Base-by-base conservation (phyloP, 2,329 filamentous ascomycete species). In the Gaeumannomyces sp. region DNA sequence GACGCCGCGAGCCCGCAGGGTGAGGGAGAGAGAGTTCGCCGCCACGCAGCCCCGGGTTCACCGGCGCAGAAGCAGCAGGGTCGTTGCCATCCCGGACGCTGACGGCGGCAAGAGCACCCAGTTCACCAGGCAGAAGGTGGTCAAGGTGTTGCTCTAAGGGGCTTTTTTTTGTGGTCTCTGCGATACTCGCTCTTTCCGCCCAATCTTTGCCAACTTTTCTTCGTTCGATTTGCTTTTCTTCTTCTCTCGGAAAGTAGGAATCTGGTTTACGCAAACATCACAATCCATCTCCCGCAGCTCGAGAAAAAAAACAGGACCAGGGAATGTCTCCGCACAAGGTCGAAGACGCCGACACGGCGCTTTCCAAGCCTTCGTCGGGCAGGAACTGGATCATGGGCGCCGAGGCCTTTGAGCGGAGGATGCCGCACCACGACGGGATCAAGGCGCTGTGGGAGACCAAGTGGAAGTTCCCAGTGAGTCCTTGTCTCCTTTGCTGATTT, bases 361-460 rank as follows among this genome's bases (percentile, higher is more conserved):
- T 31, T n/a, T 31, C 61, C 38, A 60, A 60, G 65, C 50, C 62
- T 45, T 59, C 65, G 7, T 61, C 62, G 35, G 53, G 62, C 62
- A 59, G 71, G 65, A 70, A 74, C 16, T 81, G 79, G 79, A 72
- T 75, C 60, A 80, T 81, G 79, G 80, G 79, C 64, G 66, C 68
- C 27, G 73, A 76, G 67, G 76, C 76, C 58, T 82, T 79, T 70
- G 75, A 79, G 70, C 70, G 66, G 19, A 73, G 72, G 66, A 81
- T 81, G 79, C 80, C 85, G 27, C 86, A 89, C 71, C 84, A 88
- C 69, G 78, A 80, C 45, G 83, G 83, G 29, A 86, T 89, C 69
- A 78, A 83, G 71, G 81, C 82, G 13, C 76, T 90, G 33, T 93
- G 90, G 89, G 87, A 91, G 76, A 90, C 86, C 8, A 91, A 91